Base-by-base conservation (phyloP, 495 filamentous ascomycete species). In the Endocarpon pusillum region DNA sequence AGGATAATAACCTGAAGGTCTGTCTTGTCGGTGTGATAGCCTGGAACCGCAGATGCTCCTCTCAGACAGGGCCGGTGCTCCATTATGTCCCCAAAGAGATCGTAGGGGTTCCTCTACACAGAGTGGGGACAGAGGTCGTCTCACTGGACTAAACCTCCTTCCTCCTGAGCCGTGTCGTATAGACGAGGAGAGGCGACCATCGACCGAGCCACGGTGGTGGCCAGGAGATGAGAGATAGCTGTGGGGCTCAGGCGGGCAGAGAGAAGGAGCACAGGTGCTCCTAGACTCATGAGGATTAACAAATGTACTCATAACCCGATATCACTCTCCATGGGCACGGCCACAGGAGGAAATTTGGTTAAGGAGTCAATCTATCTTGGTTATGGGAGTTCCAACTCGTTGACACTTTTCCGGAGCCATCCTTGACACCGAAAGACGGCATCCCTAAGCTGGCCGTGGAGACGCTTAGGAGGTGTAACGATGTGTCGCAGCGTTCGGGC, bases 1-100 rank as follows among this genome's bases (percentile, higher is more conserved):
- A 66, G 44, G 16, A 66, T 59, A 7, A 66, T 27, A 4, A 59
- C 53, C 7, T 49, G 41, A 0, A 46, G 40, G 29, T 61, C n/a
- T n/a, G n/a, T n/a, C n/a, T 14, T 21, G 9, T 37, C 24, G n/a
- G 18, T 32, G 18, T 12, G 22, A 17, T 37, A n/a, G 14, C 22
- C 24, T n/a, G n/a, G n/a, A n/a, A n/a, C n/a, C n/a, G n/a, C n/a
- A n/a, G n/a, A n/a, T n/a, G n/a, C n/a, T n/a, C n/a, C n/a, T n/a
- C n/a, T n/a, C n/a, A n/a, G n/a, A n/a, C n/a, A n/a, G n/a, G n/a
- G n/a, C n/a, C n/a, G n/a, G n/a, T n/a, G n/a, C n/a, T n/a, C n/a
- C n/a, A n/a, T n/a, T n/a, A n/a, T n/a, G n/a, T n/a, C n/a, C n/a
- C n/a, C n/a, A n/a, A n/a, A n/a, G n/a, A n/a, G n/a, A n/a, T n/a